Base-by-base conservation (phyloP, 2,329 filamentous ascomycete species). In the Fusarium sp. region DNA sequence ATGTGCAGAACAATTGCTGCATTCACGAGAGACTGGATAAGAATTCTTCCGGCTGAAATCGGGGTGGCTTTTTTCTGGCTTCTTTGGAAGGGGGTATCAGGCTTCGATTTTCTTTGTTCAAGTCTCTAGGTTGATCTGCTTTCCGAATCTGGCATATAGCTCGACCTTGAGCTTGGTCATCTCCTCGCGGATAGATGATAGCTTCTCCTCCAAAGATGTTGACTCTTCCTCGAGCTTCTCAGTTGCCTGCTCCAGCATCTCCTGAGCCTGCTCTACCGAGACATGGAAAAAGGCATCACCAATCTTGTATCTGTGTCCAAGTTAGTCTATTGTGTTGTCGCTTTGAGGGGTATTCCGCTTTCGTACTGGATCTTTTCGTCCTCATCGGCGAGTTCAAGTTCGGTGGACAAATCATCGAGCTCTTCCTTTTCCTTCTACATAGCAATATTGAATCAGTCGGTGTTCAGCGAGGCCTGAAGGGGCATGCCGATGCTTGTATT, bases 361-460 rank as follows among this genome's bases (percentile, higher is more conserved):
- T 84, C 91, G 81, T 88, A 98, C 93, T 94, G 95, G 27, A 99
- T 91, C 78, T 93, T 91, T 59, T 97, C 94, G 77, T 98, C 95
- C 81, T 99, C 96, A 81, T 98, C 95, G 58, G 94, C 94, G 23
- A 99, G 90, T 83, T 99, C 96, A 51, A 99, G 87, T 82, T 99
- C 96, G 60, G 88, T 93, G 4, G 92, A 92, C 60, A 99, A 89
- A 82, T 99, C 96, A 80, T 98, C 95, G 7, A 98, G 89, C 79
- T 98, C 96, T 83, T 99, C 96, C 84, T 98, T 98, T 82, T 98
- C 95, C 86, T 98, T 98, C 95, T 98, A 79, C 60, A 74, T 19
- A 48, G 62, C 57, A 39, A 39, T 44, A 29, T 29, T n/a, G 25
- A 51, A 60, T 78, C 60, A 77, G 79, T 70, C 39, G 70, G 60